Evolutionary conservation across 2,329 filamentous ascomycete species (phyloP).

Genomic region (Xylaria sp.): DNA sequence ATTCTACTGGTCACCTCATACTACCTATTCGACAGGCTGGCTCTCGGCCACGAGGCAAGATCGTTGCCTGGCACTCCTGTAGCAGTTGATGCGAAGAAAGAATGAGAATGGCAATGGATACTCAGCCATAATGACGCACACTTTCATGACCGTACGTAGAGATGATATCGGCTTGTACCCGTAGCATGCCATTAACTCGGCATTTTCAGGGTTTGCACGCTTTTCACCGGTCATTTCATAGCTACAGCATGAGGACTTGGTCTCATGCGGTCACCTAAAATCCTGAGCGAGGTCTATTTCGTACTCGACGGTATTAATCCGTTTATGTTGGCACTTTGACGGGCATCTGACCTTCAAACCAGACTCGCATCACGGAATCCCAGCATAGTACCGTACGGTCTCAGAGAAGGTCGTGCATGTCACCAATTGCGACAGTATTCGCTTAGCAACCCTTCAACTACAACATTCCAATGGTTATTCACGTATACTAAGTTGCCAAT

Average conservation of each 20-base stretch:
- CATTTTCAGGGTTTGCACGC: not conserved
- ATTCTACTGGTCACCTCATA: constrained; percentile 52
- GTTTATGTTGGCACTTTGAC: not conserved
- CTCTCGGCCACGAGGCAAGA: constrained; percentile 24
- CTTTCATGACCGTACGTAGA: not conserved
- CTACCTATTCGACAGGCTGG: constrained; percentile 42
- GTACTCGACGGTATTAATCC: not conserved
- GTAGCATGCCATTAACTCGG: not conserved
- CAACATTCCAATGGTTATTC: too few relatives aligned
- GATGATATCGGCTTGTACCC: not conserved
- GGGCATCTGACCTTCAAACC: not conserved
- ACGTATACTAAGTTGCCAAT: too few relatives aligned
- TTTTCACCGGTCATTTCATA: not conserved
- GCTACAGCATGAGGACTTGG: not conserved
- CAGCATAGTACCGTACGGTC: not conserved
- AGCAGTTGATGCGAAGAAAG: not conserved
- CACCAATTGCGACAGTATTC: not conserved
- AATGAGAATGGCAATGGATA: not conserved
- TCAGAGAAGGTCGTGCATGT: not conserved
- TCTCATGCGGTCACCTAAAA: not conserved
- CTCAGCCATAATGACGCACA: not conserved
- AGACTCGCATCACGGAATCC: not conserved
- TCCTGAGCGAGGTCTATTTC: not conserved
- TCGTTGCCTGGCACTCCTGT: not conserved
- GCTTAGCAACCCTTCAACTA: too few relatives aligned